Base-by-base conservation (phyloP, 306 rosid genomes). In the Hippophae tibetana region DNA sequence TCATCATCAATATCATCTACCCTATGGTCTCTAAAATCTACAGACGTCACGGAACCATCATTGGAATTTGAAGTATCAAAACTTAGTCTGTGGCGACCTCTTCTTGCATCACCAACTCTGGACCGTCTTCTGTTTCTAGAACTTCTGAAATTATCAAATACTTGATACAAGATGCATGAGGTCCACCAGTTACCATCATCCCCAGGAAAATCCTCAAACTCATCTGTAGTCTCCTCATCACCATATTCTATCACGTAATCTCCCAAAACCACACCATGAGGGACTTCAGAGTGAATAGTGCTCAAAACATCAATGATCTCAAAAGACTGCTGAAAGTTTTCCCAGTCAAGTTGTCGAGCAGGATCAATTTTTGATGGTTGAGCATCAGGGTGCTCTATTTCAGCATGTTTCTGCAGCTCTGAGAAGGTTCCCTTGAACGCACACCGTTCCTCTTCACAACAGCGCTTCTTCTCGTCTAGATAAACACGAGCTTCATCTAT, bases 111-210 rank as follows among this genome's bases (percentile, higher is more conserved):
- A 71, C 67, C 47, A 51, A 77, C 74, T 78, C 98, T 85, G 31
- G 92, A 63, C 63, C 98, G 78, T 58, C 98, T 87, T 73, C 96
- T 73, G 62, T 85, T 90, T 68, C 98, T 83, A 3, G 95, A 87
- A 75, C 77, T 87, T 69, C 98, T 83, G 42, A 90, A 75, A 75
- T 90, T 83, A 64, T 90, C 92, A 25, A 90, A 87, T 41, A 85
- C 90, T 62, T 89, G 97, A 78, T 90, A 90, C 69, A 87, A 72
- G 49, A 90, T 87, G 66, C 98, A 90, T 14, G 96, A 87, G 69
- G 95, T 90, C 98, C 98, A 90, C 98, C 98, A 87, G 74, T 83
- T 87, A 67, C 95, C 95, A 8, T 83, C 86, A 43, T 76, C 89
- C 42, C 87, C 92, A 10, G 73, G 96, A 70, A 87, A 90, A 76